These are phyloP conservation scores for Trichoderma sp. DNA, from an alignment of 2,329 filamentous ascomycete species.

Conservation along the genomic window DNA sequence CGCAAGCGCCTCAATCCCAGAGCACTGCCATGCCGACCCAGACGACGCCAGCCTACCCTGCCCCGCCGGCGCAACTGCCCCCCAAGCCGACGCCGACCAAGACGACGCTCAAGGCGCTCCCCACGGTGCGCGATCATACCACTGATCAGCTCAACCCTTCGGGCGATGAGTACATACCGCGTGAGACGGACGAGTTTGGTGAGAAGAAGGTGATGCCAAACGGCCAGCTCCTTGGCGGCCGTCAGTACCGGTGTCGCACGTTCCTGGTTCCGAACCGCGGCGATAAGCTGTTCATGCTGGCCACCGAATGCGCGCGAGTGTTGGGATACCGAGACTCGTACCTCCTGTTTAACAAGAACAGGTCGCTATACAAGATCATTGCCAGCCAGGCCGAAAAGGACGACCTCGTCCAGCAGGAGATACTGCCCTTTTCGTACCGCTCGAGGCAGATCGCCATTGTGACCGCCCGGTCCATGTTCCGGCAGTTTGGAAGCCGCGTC, in stretches of 20 bases:
- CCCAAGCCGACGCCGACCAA: conserved; percentile 82
- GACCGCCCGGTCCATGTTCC: conserved; percentile 96
- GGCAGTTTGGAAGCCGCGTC: conserved; percentile 93
- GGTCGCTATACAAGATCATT: conserved; percentile 96
- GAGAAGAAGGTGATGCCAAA: conserved; percentile 90
- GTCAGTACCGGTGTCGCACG: conserved; percentile 89
- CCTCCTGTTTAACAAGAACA: conserved; percentile 96
- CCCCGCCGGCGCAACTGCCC: conserved; percentile 55
- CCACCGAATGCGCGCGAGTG: conserved; percentile 93
- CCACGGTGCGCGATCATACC: conserved; percentile 94
- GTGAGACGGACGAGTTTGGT: conserved; percentile 88
- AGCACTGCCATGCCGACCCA: conserved; percentile 51
- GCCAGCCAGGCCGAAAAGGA: conserved; percentile 95
- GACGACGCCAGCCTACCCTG: conserved; percentile 43
- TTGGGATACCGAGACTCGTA: conserved; percentile 97
- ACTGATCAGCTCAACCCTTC: conserved; percentile 89
- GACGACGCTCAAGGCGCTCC: conserved; percentile 85
- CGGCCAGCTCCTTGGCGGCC: conserved; percentile 77
- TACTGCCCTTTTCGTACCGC: conserved; percentile 93
- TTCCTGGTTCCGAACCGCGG: conserved; percentile 90
- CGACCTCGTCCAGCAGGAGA: conserved; percentile 91
- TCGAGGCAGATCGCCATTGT: conserved; percentile 99
- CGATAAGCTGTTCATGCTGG: conserved; percentile 97
- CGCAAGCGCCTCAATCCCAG: conserved; percentile 59
- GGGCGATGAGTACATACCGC: conserved; percentile 91